Evolutionary conservation across 75 land plant species (phyloP).

Genomic region (Selaginella moellendorffii): DNA sequence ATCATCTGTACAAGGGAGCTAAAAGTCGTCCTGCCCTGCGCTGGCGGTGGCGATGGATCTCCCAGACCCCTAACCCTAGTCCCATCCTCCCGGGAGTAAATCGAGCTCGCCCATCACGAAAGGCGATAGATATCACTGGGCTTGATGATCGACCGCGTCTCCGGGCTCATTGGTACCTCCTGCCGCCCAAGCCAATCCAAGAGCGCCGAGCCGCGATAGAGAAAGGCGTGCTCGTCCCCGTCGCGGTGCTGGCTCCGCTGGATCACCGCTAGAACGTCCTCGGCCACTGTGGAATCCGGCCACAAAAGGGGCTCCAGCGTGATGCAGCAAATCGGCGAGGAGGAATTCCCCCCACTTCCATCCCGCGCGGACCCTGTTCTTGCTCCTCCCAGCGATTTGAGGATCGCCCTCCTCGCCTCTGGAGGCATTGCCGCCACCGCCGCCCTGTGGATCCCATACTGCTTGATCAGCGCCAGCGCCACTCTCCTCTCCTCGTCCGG

Average conservation of each 20-base stretch:
- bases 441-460: constrained; percentile 13
- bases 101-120: not conserved
- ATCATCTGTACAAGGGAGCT: no score
- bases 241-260: not conserved
- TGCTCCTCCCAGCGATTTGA: constrained; percentile 10
- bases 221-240: constrained; percentile 4
- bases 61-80: no score
- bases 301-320: constrained; percentile 19
- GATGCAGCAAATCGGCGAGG: constrained; percentile 16
- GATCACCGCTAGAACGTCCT: not conserved
- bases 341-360: constrained; percentile 3
- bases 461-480: constrained; percentile 11
- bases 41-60: no score
- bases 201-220: constrained; percentile 1
- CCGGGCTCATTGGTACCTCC: not conserved
- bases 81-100: not conserved
- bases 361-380: not conserved
- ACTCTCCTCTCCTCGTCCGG: constrained; percentile 10
- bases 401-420: constrained; percentile 12
- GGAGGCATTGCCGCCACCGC: constrained; percentile 19
- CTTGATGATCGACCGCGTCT: not conserved
- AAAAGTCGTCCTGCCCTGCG: no score
- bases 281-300: constrained; percentile 1
- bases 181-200: not conserved
- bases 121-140: not conserved